Conservation (phyloP, 495 filamentous ascomycete species). For the Lindgomyces ingoldianus region DNA sequence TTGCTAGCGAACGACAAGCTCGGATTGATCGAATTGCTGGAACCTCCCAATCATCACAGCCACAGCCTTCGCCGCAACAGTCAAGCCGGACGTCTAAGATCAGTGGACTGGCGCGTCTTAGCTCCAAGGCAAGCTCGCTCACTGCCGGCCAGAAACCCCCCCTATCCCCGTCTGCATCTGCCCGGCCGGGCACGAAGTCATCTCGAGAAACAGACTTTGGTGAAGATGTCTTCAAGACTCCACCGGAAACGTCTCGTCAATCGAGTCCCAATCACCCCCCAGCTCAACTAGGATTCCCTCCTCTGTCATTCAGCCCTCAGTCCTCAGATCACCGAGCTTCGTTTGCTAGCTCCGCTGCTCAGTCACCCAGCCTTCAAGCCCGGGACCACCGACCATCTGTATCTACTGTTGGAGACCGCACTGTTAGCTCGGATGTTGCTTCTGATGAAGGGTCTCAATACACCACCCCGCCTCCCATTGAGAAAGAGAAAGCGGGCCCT, state of each 20-base stretch:
- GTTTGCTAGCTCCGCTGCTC: constrained; percentile 44
- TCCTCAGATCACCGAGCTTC: constrained; percentile 33
- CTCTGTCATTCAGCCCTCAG: constrained; percentile 46
- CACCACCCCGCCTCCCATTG: constrained; percentile 30
- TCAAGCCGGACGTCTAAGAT: constrained; percentile 27
- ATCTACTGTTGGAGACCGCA: constrained; percentile 20
- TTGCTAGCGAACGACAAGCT: constrained; percentile 23
- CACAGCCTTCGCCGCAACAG: constrained; percentile 20
- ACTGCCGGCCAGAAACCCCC: constrained; percentile 23
- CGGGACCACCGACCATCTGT: constrained; percentile 32
- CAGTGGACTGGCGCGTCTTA: constrained; percentile 36
- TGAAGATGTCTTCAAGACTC: constrained; percentile 42
- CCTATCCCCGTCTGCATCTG: constrained; percentile 32
- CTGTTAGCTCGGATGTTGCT: constrained; percentile 26
- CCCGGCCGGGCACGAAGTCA: constrained; percentile 35
- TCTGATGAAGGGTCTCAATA: constrained; percentile 29
- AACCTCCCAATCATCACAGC: constrained; percentile 21
- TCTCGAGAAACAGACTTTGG: constrained; percentile 36
- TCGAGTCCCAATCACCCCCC: constrained; percentile 50
- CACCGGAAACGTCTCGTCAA: constrained; percentile 38
- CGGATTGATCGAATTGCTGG: constrained; percentile 19
- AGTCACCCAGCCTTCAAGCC: constrained; percentile 30
- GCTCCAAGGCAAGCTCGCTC: constrained; percentile 40
- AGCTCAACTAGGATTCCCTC: constrained; percentile 56
- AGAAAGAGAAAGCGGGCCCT: constrained; percentile 8